Evolutionary conservation across 768 basidiomycete species (phyloP).

Genomic region (Suillus variegatus): DNA sequence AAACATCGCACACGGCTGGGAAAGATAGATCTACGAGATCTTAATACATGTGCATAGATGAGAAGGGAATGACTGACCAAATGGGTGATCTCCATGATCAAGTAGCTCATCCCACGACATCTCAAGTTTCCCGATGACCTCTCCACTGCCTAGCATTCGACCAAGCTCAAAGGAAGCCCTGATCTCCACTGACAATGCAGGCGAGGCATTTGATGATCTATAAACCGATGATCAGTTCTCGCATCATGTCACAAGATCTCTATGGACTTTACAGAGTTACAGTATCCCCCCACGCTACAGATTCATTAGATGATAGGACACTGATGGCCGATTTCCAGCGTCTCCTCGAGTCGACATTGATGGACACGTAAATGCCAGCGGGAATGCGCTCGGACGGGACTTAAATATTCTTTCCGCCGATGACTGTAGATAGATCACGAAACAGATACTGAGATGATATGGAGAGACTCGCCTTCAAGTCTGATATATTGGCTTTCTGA

Average conservation of each 20-base stretch:
- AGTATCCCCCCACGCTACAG: background rate
- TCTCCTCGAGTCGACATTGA: background rate
- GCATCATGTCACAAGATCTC: accelerated
- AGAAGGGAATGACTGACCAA: background rate
- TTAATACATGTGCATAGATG: background rate
- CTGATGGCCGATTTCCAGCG: background rate
- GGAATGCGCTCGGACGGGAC: background rate
- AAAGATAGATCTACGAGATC: background rate
- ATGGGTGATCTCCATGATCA: background rate
- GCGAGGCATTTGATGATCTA: background rate
- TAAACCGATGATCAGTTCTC: background rate
- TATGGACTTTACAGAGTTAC: background rate
- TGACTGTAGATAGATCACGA: background rate
- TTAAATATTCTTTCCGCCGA: background rate
- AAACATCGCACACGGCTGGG: background rate
- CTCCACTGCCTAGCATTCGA: background rate
- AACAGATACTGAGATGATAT: background rate
- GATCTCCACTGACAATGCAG: background rate
- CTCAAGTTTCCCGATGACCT: background rate
- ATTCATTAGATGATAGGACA: background rate
- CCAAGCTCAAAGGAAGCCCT: background rate
- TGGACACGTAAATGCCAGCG: background rate
- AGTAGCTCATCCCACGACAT: background rate
- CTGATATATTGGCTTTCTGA: too few relatives aligned
- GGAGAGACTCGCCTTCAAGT: background rate